Conservation (phyloP, 176 grass and related monocot species). For the Themeda triandra region DNA sequence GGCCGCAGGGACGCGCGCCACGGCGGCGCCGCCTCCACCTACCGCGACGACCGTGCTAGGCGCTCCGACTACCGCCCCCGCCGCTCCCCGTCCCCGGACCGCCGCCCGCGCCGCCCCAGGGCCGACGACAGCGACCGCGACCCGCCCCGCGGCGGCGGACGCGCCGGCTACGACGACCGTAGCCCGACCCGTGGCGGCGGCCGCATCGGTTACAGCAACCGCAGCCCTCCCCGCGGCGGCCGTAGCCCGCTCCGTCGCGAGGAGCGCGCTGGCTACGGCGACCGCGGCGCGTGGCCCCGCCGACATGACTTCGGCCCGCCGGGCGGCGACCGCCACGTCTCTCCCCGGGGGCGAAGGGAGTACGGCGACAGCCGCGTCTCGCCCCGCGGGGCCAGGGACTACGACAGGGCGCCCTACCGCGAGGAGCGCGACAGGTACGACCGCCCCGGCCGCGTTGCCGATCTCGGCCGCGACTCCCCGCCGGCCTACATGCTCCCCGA, state of each 20-base stretch:
- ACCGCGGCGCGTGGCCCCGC: not conserved
- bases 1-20: conserved; percentile 11
- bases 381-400: not conserved
- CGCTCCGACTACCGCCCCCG: conserved; percentile 15
- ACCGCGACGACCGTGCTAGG: conserved; percentile 26
- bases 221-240: not conserved
- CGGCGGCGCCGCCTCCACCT: not conserved
- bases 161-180: not conserved
- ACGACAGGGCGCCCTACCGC: not conserved
- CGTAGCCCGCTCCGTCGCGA: not conserved
- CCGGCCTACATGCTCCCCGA: conserved; percentile 41
- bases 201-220: not conserved
- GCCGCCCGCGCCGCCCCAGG: conserved; percentile 7
- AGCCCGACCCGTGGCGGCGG: not conserved
- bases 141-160: not conserved
- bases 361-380: not conserved
- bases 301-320: not conserved
- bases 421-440: conserved; percentile 13
- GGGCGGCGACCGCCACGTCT: not conserved
- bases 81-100: not conserved
- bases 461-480: not conserved
- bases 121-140: conserved; percentile 6
- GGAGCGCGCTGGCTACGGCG: not conserved
- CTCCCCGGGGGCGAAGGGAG: not conserved
- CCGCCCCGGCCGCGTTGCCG: not conserved